Conservation (phyloP, 768 basidiomycete species). For the Hygrocybe coccinea region DNA sequence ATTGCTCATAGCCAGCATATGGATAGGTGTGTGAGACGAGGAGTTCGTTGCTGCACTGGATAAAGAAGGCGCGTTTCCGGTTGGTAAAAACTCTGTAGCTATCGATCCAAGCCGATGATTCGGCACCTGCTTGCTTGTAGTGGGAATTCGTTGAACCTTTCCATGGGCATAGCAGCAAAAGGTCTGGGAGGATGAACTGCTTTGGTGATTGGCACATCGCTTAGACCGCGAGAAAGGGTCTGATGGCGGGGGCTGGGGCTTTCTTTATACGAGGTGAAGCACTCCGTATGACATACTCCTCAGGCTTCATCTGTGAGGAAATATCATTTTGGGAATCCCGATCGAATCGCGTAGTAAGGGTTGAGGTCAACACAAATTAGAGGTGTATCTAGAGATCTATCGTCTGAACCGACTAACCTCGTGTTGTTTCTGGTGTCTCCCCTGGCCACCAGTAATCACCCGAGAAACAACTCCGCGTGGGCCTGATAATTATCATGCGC, state of each 20-base stretch:
- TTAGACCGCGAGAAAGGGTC: not conserved
- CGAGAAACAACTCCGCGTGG: no score
- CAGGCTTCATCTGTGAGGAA: not conserved
- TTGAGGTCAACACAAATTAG: not conserved
- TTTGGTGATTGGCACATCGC: slow-evolving; percentile 17
- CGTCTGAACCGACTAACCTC: not conserved
- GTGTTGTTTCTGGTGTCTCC: not conserved
- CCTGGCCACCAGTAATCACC: no score
- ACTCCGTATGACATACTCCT: not conserved
- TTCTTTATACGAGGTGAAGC: not conserved
- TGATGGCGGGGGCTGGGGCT: not conserved
- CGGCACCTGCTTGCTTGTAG: slow-evolving; percentile 50
- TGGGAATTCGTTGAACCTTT: slow-evolving; percentile 50
- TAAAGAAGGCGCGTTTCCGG: slow-evolving; percentile 59
- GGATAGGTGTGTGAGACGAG: slow-evolving; percentile 59
- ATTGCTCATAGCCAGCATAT: slow-evolving; percentile 51
- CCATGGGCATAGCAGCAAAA: slow-evolving; percentile 45
- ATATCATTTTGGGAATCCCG: not conserved
- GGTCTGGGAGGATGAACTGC: slow-evolving; percentile 53
- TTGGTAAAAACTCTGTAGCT: slow-evolving; percentile 55
- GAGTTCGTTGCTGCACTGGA: slow-evolving; percentile 56
- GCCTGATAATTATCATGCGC: no score
- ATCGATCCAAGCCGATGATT: slow-evolving; percentile 60
- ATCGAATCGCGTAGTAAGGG: not conserved
- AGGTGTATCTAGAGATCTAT: not conserved